Evolutionary conservation across 2,329 filamentous ascomycete genomes (phyloP).

Genomic region (Aspergillus sp.): DNA sequence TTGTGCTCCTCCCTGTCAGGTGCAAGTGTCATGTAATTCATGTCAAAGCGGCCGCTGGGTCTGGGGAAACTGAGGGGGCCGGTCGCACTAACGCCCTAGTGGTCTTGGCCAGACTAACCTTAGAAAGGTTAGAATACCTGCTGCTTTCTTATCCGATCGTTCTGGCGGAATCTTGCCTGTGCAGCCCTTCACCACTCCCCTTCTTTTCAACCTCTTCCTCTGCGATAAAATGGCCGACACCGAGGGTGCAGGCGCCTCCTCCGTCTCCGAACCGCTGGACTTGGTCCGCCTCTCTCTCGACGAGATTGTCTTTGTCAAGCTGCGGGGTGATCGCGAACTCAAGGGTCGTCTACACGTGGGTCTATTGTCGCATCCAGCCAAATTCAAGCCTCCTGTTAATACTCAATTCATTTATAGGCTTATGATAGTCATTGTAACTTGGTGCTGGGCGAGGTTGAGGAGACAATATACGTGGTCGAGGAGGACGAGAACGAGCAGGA

Average conservation of each 20-base stretch:
- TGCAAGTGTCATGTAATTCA: background rate
- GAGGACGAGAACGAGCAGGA: slow-evolving; percentile 78
- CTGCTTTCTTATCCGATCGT: background rate
- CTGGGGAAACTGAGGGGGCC: slow-evolving; percentile 6
- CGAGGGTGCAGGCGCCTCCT: slow-evolving; percentile 66
- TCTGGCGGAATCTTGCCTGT: background rate
- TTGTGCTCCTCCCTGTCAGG: background rate
- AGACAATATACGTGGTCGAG: slow-evolving; percentile 92
- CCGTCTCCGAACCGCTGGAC: slow-evolving; percentile 89
- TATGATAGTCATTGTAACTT: slow-evolving; percentile 99
- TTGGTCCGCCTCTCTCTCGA: slow-evolving; percentile 92
- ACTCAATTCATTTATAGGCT: slow-evolving; percentile 58
- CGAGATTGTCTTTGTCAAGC: slow-evolving; percentile 95
- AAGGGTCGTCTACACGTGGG: slow-evolving; percentile 91
- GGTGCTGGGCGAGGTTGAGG: slow-evolving; percentile 92
- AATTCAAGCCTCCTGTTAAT: background rate
- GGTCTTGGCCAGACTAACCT: background rate
- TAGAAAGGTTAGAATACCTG: background rate
- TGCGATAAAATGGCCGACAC: slow-evolving; percentile 71
- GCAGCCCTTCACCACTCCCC: background rate
- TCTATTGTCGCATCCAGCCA: slow-evolving; percentile 12
- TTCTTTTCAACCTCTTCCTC: background rate
- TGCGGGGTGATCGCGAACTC: slow-evolving; percentile 91
- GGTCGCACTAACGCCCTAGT: background rate
- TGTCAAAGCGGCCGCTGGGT: background rate